Evolutionary conservation across 2,329 filamentous ascomycete species (phyloP).

Genomic region (Paecilomyces niveus): DNA sequence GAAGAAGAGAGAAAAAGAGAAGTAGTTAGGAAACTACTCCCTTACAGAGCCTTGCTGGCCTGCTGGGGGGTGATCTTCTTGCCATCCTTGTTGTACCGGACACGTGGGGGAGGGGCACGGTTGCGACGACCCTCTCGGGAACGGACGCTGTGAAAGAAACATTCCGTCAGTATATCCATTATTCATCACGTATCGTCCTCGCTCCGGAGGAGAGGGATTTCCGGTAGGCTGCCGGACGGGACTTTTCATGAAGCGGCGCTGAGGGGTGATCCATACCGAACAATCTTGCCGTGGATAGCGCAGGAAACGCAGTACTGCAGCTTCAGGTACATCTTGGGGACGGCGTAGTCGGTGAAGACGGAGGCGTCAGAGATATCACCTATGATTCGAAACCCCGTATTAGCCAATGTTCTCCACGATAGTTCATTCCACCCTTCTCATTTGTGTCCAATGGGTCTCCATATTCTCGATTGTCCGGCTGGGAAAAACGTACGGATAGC

Average conservation of each 20-base stretch:
- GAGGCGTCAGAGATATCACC: constrained; percentile 99
- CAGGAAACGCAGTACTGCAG: constrained; percentile 99
- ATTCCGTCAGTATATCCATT: constrained; percentile 9
- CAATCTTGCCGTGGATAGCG: constrained; percentile 99
- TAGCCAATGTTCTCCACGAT: background rate
- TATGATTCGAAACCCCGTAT: constrained; percentile 33
- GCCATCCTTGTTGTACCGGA: constrained; percentile 99
- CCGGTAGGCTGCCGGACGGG: background rate
- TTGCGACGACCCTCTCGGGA: constrained; percentile 96
- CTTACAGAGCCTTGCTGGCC: constrained; percentile 56
- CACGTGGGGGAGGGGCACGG: constrained; percentile 93
- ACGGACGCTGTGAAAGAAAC: constrained; percentile 64
- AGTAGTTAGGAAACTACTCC: constrained; percentile 28
- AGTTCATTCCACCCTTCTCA: constrained; percentile 1
- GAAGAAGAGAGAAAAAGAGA: constrained; percentile 27
- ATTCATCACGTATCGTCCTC: constrained; percentile 1
- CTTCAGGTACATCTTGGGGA: constrained; percentile 99
- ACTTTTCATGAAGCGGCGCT: background rate
- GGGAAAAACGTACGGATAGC: constrained; percentile 79
- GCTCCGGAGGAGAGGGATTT: background rate
- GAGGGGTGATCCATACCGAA: constrained; percentile 67
- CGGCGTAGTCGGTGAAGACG: constrained; percentile 98
- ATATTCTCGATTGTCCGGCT: constrained; percentile 7
- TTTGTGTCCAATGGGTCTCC: constrained; percentile 4
- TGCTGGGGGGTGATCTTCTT: constrained; percentile 97